Evolutionary conservation across 208 protist genomes (phyloP).

Genomic region (Naegleria gruberi): DNA sequence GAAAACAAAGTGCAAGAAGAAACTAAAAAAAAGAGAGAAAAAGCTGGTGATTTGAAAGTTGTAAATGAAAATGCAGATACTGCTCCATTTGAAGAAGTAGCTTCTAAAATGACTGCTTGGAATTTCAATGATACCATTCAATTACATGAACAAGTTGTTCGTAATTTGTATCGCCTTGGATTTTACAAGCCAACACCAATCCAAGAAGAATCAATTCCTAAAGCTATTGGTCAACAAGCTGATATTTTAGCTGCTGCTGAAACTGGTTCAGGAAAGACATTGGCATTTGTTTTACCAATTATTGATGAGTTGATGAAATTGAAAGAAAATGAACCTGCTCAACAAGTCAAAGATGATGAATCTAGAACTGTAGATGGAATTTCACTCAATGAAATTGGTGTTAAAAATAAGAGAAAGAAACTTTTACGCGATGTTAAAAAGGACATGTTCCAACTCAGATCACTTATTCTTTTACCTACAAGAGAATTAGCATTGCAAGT

Average conservation of each 20-base stretch:
- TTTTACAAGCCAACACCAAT: constrained; percentile 26
- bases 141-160: neutral
- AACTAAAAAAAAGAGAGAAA: constrained; percentile 2
- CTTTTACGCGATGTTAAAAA: neutral
- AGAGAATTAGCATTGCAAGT: constrained; percentile 96
- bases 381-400: constrained; percentile 56
- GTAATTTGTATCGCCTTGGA: neutral
- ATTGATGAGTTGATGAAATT: constrained; percentile 66
- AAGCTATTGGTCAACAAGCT: neutral
- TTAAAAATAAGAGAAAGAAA: constrained; percentile 37
- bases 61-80: neutral
- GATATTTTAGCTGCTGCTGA: constrained; percentile 54
- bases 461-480: constrained; percentile 90
- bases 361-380: constrained; percentile 64
- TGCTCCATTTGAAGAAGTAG: neutral
- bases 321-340: constrained; percentile 27
- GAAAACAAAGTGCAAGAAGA: constrained; percentile 26
- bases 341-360: constrained; percentile 36
- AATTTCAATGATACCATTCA: neutral
- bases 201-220: constrained; percentile 17
- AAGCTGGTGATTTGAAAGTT: neutral
- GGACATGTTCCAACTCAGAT: constrained; percentile 86
- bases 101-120: neutral
- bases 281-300: constrained; percentile 53
- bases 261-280: constrained; percentile 55